Conservation (phyloP, 148 eudicot genomes). For the Camellia japonica region DNA sequence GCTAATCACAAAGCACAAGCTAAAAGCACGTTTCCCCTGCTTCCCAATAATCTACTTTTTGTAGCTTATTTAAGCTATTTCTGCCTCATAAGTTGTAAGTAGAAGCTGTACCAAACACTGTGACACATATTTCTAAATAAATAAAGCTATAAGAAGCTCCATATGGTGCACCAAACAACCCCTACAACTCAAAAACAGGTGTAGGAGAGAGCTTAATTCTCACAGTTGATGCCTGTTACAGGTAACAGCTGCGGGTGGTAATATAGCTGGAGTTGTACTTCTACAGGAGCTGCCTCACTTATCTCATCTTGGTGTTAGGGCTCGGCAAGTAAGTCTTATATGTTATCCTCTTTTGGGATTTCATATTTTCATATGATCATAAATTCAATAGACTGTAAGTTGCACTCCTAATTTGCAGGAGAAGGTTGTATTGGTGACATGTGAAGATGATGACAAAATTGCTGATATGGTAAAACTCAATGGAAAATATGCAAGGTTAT, state of each 20-base stretch:
- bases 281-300: constrained; percentile 97
- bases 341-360: not conserved
- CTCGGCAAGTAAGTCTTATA: constrained; percentile 68
- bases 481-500: constrained; percentile 76
- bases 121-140: too few relatives aligned
- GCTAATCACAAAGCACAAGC: too few relatives aligned
- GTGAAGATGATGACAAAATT: constrained; percentile 84
- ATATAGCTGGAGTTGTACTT: constrained; percentile 77
- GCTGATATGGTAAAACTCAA: constrained; percentile 43
- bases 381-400: constrained; percentile 12
- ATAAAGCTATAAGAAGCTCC: too few relatives aligned
- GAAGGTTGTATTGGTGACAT: constrained; percentile 91
- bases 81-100: too few relatives aligned
- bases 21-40: too few relatives aligned
- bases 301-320: constrained; percentile 99
- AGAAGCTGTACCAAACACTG: too few relatives aligned
- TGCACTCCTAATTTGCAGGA: constrained; percentile 55
- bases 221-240: constrained; percentile 27
- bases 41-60: too few relatives aligned
- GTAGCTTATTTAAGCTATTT: too few relatives aligned
- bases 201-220: constrained; percentile 8
- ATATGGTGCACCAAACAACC: too few relatives aligned
- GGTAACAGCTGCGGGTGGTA: constrained; percentile 93
- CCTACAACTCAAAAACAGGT: not conserved
- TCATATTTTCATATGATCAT: constrained; percentile 3